phyloP scores from a whole-genome alignment of 805 yeast species.

The Candida chauliodis region DNA sequence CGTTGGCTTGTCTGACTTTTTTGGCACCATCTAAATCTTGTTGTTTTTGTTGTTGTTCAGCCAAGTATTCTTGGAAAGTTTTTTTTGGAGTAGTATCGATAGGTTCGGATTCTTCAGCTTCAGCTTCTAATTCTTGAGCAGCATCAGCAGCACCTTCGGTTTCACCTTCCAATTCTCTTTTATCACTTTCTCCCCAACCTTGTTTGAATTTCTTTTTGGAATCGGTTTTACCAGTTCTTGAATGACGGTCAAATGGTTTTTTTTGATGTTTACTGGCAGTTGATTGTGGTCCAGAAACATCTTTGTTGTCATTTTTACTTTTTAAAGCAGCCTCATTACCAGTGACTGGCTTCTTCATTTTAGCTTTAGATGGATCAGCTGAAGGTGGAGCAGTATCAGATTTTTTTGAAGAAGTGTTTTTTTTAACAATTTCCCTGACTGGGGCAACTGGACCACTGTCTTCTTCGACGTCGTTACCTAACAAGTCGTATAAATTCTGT shows the following conservation, averaged over 20 bases:
- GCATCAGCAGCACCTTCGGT: slow-evolving; percentile 42
- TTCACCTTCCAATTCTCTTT: slow-evolving; percentile 64
- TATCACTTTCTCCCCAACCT: slow-evolving; percentile 84
- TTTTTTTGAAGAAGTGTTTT: slow-evolving; percentile 82
- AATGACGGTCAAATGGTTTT: slow-evolving; percentile 76
- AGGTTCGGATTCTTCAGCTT: slow-evolving; percentile 39
- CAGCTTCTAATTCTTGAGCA: slow-evolving; percentile 43
- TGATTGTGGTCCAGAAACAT: slow-evolving; percentile 53
- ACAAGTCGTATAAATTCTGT: slow-evolving; percentile 75
- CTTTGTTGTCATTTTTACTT: slow-evolving; percentile 70
- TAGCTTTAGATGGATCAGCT: slow-evolving; percentile 78
- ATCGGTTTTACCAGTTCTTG: slow-evolving; percentile 80
- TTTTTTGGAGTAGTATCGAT: slow-evolving; percentile 50
- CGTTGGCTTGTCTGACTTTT: slow-evolving; percentile 50
- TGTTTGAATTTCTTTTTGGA: slow-evolving; percentile 77
- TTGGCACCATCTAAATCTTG: slow-evolving; percentile 35
- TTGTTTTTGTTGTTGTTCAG: slow-evolving; percentile 52
- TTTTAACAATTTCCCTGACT: slow-evolving; percentile 78
- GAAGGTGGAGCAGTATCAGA: slow-evolving; percentile 76
- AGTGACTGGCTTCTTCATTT: slow-evolving; percentile 63
- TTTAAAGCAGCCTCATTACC: slow-evolving; percentile 89
- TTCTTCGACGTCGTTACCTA: slow-evolving; percentile 89
- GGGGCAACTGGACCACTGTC: slow-evolving; percentile 58
- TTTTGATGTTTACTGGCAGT: slow-evolving; percentile 55
- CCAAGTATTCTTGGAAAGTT: slow-evolving; percentile 85